Evolutionary conservation across 78 protist species (phyloP), one percentile per base, ranked within the genome.

Genomic region (Mantamonas sphyraenae): DNA sequence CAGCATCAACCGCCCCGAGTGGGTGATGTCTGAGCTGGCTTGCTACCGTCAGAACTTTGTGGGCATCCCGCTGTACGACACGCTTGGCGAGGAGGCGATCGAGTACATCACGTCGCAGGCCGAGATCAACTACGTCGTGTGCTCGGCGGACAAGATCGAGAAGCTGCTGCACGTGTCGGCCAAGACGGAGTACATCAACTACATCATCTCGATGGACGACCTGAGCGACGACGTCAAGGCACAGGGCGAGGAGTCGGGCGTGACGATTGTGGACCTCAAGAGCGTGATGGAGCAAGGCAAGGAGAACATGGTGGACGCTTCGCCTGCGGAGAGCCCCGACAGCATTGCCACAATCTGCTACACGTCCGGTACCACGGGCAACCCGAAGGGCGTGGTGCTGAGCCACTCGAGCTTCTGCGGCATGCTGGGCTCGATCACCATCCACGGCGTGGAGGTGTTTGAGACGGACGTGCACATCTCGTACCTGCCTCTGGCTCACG

Each of bases 361-460:
- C 85, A 95, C 99, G 1, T 82, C 92, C 1, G 99, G 99, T 45
- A 83, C 98, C 37, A 95, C 96, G 8, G 99, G 99, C 34, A 28
- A 50, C 20, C 98, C 98, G 61, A 93, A 93, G 74, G 30, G 76
- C 10, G 81, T 64, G 8, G 3, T 68, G 39, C 67, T 81, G 14
- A 37, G 72, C 24, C 75, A 81, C 68, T 24, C 31, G 50, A 69
- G 45, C 57, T 0, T 77, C 17, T 30, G 60, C 66, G 22, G 56
- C 66, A 19, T 47, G 28, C 28, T 47, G n/a, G n/a, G n/a, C n/a
- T n/a, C n/a, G n/a, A n/a, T n/a, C n/a, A n/a, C n/a, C n/a, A n/a
- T n/a, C n/a, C n/a, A n/a, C n/a, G n/a, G n/a, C n/a, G n/a, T n/a
- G n/a, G n/a, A n/a, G n/a, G n/a, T n/a, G n/a, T n/a, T n/a, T n/a